Evolutionary conservation across 495 filamentous ascomycete species (phyloP), one percentile per base, ranked within the genome.

Genomic region (Xylaria grammica): DNA sequence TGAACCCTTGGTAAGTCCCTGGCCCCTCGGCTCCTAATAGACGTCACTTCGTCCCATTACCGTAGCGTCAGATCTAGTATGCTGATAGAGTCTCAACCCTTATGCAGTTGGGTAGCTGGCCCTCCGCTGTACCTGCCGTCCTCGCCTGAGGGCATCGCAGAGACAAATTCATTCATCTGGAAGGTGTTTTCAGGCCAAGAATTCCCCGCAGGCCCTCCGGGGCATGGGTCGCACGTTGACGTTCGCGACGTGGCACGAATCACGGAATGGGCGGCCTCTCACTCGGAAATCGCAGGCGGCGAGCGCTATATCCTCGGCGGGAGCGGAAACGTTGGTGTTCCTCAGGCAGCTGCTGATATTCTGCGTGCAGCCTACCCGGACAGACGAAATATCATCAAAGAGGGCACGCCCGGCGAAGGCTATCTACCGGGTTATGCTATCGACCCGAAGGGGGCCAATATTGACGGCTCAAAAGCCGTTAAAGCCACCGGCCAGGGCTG

Each of bases 241-340:
- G 73, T 83, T 0, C 69, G 80, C 13, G 79, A 83, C 58, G 79
- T 83, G n/a, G 78, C 77, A 7, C 63, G 70, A 0, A 62, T 77
- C 51, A 70, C 79, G 42, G 67, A 77, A 10, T 80, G 73, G 67
- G 73, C 65, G 20, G 63, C 73, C 32, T 77, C 79, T 50, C 62
- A 81, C 48, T 66, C 74, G 6, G 60, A 68, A 3, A 62, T 68
- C n/a, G 57, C 72, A 1, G 70, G 77, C 65, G 69, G 70, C 36
- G 66, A 83, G 65, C 67, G 80, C 32, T 81, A 76, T 61, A 56
- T 81, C 15, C 60, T 65, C 10, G 66, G 65, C 8, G 60, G 63
- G 4, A 59, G 48, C 19, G 56, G 56, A 7, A 64, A 63, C 6
- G 74, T 67, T 34, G 67, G 60, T 0, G 72, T 75, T 5, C 27